Conservation (phyloP, 805 yeast species). For the Yamadazyma ubonensis region DNA sequence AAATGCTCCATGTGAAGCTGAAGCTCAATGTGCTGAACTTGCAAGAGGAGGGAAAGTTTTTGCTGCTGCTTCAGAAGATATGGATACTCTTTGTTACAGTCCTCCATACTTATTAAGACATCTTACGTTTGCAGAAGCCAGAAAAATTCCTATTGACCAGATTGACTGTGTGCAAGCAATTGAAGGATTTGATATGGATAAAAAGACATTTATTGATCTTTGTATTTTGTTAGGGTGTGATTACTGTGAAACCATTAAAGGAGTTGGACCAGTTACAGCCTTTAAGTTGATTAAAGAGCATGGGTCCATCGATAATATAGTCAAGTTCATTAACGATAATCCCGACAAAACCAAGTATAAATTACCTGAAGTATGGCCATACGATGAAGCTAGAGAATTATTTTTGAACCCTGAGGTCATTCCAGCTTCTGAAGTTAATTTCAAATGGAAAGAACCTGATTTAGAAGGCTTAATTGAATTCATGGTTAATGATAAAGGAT, state of each 20-base stretch:
- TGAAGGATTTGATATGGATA: slow-evolving; percentile 73
- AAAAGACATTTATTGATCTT: slow-evolving; percentile 77
- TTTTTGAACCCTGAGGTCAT: slow-evolving; percentile 81
- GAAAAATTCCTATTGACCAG: slow-evolving; percentile 90
- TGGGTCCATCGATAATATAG: slow-evolving; percentile 73
- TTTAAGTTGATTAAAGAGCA: slow-evolving; percentile 83
- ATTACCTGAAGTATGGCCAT: slow-evolving; percentile 95
- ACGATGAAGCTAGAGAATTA: slow-evolving; percentile 77
- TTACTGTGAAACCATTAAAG: slow-evolving; percentile 92
- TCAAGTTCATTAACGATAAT: slow-evolving; percentile 58
- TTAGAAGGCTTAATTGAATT: slow-evolving; percentile 78
- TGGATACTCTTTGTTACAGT: slow-evolving; percentile 94
- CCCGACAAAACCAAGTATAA: slow-evolving; percentile 63
- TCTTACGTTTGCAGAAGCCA: slow-evolving; percentile 89
- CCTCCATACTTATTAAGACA: slow-evolving; percentile 84
- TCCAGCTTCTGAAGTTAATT: slow-evolving; percentile 55
- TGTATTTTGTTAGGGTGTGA: slow-evolving; percentile 96
- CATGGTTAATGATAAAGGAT: slow-evolving; percentile 85
- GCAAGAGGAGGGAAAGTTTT: slow-evolving; percentile 89
- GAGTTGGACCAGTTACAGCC: slow-evolving; percentile 96
- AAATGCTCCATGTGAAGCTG: slow-evolving; percentile 97
- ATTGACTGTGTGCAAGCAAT: slow-evolving; percentile 65
- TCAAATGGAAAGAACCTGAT: slow-evolving; percentile 91
- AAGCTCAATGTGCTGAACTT: slow-evolving; percentile 94
- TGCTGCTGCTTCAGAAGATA: slow-evolving; percentile 98